phyloP scores from a whole-genome alignment of 108 stramenopile species.

The Skeletonema tropicum region DNA sequence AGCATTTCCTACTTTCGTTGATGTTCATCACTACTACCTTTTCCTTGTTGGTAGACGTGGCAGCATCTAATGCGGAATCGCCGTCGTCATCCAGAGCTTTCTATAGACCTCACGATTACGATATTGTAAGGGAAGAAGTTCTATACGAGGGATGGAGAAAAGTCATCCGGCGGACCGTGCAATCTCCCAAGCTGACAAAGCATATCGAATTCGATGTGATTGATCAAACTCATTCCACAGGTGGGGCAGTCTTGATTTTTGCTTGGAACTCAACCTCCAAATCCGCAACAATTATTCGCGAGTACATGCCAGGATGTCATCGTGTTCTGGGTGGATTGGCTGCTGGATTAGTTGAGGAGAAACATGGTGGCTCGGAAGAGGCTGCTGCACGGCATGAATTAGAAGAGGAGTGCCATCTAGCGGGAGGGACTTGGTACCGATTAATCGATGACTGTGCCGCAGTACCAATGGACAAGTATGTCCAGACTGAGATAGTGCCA shows the following conservation, averaged over 20 bases:
- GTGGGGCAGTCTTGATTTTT: constrained; percentile 75
- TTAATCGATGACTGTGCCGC: constrained; percentile 53
- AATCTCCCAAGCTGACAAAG: constrained; percentile 44
- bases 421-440: constrained; percentile 74
- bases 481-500: constrained; percentile 61
- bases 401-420: constrained; percentile 85
- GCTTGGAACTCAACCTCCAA: constrained; percentile 78
- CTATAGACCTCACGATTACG: constrained; percentile 47
- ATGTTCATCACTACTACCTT: background rate
- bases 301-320: constrained; percentile 83
- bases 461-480: constrained; percentile 85
- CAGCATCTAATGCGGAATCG: background rate
- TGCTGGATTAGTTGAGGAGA: constrained; percentile 79
- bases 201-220: constrained; percentile 67
- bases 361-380: constrained; percentile 31
- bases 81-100: background rate
- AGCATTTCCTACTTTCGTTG: background rate
- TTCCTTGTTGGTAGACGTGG: background rate
- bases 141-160: constrained; percentile 73
- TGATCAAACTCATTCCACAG: constrained; percentile 42
- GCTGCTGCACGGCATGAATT: constrained; percentile 73
- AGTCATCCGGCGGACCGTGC: constrained; percentile 60
- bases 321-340: constrained; percentile 65
- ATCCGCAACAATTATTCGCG: constrained; percentile 74
- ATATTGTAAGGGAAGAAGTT: constrained; percentile 60